Base-by-base conservation (phyloP, 1,284 basidiomycete species). In the Microbotryum intermedium region DNA sequence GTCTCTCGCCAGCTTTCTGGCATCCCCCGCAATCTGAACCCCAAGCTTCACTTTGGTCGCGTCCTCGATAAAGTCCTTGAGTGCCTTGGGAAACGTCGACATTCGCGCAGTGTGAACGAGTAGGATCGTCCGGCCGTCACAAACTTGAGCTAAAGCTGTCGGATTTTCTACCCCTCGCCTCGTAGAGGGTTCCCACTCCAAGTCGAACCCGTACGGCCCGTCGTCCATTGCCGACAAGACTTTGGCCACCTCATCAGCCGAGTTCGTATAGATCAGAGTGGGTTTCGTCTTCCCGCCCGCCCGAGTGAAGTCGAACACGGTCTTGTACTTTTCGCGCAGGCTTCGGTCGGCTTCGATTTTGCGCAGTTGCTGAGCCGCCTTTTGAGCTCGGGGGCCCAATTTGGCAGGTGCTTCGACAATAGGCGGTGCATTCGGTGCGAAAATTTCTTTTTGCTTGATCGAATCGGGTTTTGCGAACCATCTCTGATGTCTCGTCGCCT, bases 101-200 rank as follows among this genome's bases (percentile, higher is more conserved):
- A 71, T 72, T 59, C 49, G 60, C 5, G 67, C 67, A 7, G 77
- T 57, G 44, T 77, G 77, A 1, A 76, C 67, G 4, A 77, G 62
- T 16, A 77, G 55, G 9, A 77, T 70, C 56, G 73, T 66, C 30
- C 65, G 59, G 23, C 70, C 70, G 65, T 76, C 74, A 49, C 72
- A 72, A 7, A 77, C 49, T 65, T 77, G 77, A 13, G 75, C 67
- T 39, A 77, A 56, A 0, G 74, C 75, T 3, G 74, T 74, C 53
- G 70, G 70, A 53, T 72, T 69, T 9, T 53, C 59, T n/a, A 66
- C 9, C 46, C 62, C 67, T 20, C 50, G 61, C 16, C 59, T 55
- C 51, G 26, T 55, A 13, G 39, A 63, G 1, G 55, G 49, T 25
- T 68, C 50, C 66, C 66, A 68, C 21, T 68, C 66, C 16, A 65